These are phyloP conservation scores for Diaporthe vaccinii DNA, from an alignment of 2,329 filamentous ascomycete species.

Conservation along the genomic window DNA sequence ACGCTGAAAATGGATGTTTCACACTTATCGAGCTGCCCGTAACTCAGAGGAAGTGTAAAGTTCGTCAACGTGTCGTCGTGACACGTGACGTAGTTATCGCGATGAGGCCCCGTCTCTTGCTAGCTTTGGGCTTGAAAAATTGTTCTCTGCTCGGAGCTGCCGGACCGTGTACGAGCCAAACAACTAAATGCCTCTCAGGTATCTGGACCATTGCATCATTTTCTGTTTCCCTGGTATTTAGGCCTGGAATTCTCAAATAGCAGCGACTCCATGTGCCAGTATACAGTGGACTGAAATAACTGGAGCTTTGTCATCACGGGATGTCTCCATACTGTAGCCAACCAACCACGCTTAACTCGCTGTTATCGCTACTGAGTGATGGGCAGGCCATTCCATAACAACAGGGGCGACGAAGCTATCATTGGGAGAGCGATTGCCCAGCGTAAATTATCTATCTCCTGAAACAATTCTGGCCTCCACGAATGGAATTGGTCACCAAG, in stretches of 20 bases:
- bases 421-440: background rate
- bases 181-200: background rate
- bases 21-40: too few species aligned
- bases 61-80: background rate
- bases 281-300: background rate
- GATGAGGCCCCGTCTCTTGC: background rate
- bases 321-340: background rate
- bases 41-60: background rate
- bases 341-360: background rate
- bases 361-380: background rate
- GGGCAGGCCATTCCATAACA: background rate
- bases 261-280: background rate
- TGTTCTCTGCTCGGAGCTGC: background rate
- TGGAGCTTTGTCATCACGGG: background rate
- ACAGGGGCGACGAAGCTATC: background rate
- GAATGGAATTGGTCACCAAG: background rate
- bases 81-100: background rate
- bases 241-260: background rate
- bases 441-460: background rate
- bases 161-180: background rate
- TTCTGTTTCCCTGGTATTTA: background rate
- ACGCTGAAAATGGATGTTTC: background rate
- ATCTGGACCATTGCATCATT: background rate
- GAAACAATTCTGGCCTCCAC: background rate
- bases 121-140: background rate